These are phyloP conservation scores for Calonectria leucothoes DNA, from an alignment of 2,329 filamentous ascomycete genomes.

Conservation along the genomic window DNA sequence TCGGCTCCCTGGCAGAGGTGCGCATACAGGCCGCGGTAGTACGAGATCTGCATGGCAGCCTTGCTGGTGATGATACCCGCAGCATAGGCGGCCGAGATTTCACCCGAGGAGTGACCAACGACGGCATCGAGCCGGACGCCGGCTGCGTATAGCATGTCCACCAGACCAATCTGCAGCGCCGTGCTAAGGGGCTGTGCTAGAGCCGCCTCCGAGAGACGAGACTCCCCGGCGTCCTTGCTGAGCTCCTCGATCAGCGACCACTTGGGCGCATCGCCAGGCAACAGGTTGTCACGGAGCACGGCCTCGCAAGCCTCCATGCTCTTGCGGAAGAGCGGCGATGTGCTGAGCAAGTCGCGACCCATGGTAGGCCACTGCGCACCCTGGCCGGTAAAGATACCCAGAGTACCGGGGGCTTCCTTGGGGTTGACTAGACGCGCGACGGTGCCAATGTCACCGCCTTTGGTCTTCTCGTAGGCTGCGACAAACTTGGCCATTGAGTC, in stretches of 20 bases:
- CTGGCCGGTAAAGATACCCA: constrained; percentile 28
- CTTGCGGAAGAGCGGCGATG: constrained; percentile 20
- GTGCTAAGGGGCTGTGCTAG: constrained; percentile 46
- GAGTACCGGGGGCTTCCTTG: neutral
- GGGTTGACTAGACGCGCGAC: neutral
- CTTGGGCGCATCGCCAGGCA: constrained; percentile 34
- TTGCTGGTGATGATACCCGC: constrained; percentile 52
- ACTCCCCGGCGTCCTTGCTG: constrained; percentile 18
- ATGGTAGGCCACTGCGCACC: constrained; percentile 48
- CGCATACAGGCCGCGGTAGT: constrained; percentile 27
- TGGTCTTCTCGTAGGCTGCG: neutral
- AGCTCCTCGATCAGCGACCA: constrained; percentile 44
- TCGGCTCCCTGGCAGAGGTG: constrained; percentile 12
- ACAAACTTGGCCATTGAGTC: neutral
- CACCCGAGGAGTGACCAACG: constrained; percentile 61
- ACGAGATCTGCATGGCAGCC: constrained; percentile 40
- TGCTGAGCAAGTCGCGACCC: constrained; percentile 44
- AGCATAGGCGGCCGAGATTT: constrained; percentile 62
- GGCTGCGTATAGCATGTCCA: constrained; percentile 42
- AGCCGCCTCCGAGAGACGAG: constrained; percentile 36
- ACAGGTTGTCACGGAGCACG: constrained; percentile 25
- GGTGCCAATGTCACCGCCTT: neutral
- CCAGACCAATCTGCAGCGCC: constrained; percentile 41
- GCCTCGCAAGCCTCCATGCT: constrained; percentile 37
- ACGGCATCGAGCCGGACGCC: constrained; percentile 49